Evolutionary conservation across 306 rosid genomes (phyloP).

Genomic region (Acacia acuminata): DNA sequence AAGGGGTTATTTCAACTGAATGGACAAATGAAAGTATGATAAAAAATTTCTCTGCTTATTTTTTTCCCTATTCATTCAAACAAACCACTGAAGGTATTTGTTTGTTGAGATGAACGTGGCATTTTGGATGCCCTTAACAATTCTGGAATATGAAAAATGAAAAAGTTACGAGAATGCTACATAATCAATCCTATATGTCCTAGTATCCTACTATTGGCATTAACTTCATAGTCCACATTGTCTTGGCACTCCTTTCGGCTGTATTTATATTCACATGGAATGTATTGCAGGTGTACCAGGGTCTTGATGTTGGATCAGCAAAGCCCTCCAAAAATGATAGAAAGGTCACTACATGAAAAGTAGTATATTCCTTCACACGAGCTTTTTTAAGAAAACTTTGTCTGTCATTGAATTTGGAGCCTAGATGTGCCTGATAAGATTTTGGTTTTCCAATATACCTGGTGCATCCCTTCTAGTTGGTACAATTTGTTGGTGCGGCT

Average conservation of each 20-base stretch:
- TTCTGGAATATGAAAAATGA: conserved; percentile 1
- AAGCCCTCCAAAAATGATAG: conserved; percentile 79
- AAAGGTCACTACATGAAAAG: conserved; percentile 52
- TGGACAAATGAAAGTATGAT: background rate
- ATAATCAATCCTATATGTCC: conserved; percentile 1
- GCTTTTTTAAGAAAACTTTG: conserved; percentile 14
- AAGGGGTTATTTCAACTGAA: background rate
- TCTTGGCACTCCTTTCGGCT: conserved; percentile 4
- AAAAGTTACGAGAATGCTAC: background rate
- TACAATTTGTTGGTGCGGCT: background rate
- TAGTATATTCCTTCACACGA: conserved; percentile 8
- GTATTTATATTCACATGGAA: conserved; percentile 10
- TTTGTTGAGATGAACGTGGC: background rate
- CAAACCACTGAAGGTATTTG: conserved; percentile 1
- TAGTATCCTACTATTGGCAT: background rate
- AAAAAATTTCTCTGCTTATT: background rate
- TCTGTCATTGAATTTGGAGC: conserved; percentile 20
- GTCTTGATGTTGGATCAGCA: conserved; percentile 94
- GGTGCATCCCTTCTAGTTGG: background rate
- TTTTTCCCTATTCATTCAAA: background rate
- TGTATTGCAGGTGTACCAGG: conserved; percentile 67
- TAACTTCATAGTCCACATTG: background rate
- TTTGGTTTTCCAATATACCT: conserved; percentile 3
- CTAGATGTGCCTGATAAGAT: background rate
- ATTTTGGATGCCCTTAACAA: background rate